phyloP scores from a whole-genome alignment of 768 basidiomycete genomes.

The Pleurotus salmoneostramineus region DNA sequence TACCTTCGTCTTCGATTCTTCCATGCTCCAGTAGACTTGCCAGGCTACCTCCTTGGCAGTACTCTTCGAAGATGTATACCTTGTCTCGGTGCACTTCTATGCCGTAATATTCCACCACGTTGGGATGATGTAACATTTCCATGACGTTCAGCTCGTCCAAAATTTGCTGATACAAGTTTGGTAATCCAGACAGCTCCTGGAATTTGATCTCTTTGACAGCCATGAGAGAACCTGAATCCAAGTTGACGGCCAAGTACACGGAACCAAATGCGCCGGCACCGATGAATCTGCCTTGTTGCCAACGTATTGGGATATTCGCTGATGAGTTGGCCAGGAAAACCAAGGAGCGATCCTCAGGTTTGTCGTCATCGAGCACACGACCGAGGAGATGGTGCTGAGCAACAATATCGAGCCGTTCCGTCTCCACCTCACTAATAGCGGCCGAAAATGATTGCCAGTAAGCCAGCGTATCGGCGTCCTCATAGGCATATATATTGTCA shows the following conservation, averaged over 20 bases:
- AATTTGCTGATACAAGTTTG: constrained; percentile 88
- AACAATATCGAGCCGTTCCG: constrained; percentile 52
- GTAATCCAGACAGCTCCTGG: constrained; percentile 85
- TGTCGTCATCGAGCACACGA: constrained; percentile 91
- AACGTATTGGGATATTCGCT: constrained; percentile 92
- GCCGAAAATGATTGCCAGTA: constrained; percentile 72
- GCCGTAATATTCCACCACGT: constrained; percentile 98
- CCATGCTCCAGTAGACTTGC: constrained; percentile 88
- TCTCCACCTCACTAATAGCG: constrained; percentile 64
- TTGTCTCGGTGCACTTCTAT: constrained; percentile 99
- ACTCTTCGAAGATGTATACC: constrained; percentile 99
- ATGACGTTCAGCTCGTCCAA: constrained; percentile 95
- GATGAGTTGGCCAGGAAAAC: constrained; percentile 94
- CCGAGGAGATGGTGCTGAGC: constrained; percentile 77
- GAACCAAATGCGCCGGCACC: constrained; percentile 98
- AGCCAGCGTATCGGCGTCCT: constrained; percentile 62
- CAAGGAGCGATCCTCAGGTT: constrained; percentile 88
- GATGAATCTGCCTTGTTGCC: constrained; percentile 98
- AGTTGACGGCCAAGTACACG: constrained; percentile 98
- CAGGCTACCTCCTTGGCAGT: constrained; percentile 93
- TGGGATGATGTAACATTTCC: constrained; percentile 97
- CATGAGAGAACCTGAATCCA: constrained; percentile 95
- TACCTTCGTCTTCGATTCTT: constrained; percentile 93
- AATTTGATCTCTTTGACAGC: constrained; percentile 99
- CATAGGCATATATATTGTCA: constrained; percentile 40